Evolutionary conservation across 495 filamentous ascomycete species (phyloP).

Genomic region (Penicillium steckii): DNA sequence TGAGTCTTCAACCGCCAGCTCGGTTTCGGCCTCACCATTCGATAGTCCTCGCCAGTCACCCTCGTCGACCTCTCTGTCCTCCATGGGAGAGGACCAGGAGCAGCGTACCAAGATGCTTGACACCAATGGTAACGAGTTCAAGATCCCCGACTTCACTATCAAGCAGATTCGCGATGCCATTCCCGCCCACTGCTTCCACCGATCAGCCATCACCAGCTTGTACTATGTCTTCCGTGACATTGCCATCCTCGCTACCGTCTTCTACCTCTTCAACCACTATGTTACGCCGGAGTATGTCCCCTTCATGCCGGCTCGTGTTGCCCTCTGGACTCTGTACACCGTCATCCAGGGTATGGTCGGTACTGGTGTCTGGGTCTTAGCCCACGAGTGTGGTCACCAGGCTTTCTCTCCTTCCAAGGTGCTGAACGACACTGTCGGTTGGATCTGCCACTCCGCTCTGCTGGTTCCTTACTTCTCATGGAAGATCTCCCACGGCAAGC

Average conservation of each 20-base stretch:
- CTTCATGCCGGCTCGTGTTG: constrained; percentile 44
- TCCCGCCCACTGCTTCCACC: constrained; percentile 63
- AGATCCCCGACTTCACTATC: constrained; percentile 69
- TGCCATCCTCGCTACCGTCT: constrained; percentile 51
- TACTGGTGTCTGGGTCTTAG: constrained; percentile 70
- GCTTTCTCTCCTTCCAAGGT: constrained; percentile 79
- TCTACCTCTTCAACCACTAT: constrained; percentile 64
- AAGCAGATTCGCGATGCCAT: constrained; percentile 67
- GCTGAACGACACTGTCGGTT: constrained; percentile 83
- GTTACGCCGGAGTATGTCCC: constrained; percentile 64
- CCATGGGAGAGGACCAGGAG: constrained; percentile 64
- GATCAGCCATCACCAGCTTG: constrained; percentile 58
- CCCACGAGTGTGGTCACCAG: constrained; percentile 73
- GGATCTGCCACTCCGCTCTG: constrained; percentile 77
- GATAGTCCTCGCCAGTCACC: constrained; percentile 73
- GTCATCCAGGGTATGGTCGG: constrained; percentile 64
- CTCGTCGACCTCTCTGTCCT: constrained; percentile 89
- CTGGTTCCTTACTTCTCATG: constrained; percentile 89
- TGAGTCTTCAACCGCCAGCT: constrained; percentile 61
- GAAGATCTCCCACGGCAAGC: constrained; percentile 91
- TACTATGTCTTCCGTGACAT: constrained; percentile 64
- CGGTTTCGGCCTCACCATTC: constrained; percentile 61
- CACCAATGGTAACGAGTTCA: constrained; percentile 67
- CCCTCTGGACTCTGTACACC: constrained; percentile 60
- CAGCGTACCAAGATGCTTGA: constrained; percentile 61